These are phyloP conservation scores for Begonia fuchsioides DNA, from an alignment of 306 rosid genomes.

Conservation along the genomic window DNA sequence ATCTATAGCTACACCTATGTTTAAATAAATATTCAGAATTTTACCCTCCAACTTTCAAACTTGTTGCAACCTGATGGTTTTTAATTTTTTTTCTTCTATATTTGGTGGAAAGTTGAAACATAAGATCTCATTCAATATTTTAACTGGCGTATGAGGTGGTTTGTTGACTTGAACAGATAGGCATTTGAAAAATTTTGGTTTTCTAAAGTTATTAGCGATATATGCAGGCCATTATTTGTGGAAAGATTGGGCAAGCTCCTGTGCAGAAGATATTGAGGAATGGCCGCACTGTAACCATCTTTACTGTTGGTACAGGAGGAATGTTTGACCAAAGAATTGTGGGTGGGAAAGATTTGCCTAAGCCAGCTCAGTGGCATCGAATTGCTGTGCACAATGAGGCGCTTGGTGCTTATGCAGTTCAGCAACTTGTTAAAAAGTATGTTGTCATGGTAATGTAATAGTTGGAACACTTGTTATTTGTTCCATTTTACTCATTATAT, in stretches of 20 bases:
- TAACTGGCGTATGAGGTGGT: no score
- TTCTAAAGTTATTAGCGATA: neutral
- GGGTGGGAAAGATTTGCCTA: constrained; percentile 53
- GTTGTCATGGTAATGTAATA: neutral
- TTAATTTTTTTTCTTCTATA: neutral
- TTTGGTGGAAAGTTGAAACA: neutral
- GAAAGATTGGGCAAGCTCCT: constrained; percentile 88
- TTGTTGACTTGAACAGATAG: no score
- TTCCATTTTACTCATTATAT: constrained; percentile 23
- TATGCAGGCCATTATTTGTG: constrained; percentile 81
- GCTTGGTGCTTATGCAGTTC: constrained; percentile 80
- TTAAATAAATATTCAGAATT: neutral
- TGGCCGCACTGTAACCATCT: constrained; percentile 63
- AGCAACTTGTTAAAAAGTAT: constrained; percentile 71
- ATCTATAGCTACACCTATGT: neutral
- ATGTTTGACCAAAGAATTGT: constrained; percentile 73
- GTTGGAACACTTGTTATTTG: constrained; percentile 6
- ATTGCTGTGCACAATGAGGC: constrained; percentile 74
- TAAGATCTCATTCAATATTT: no score
- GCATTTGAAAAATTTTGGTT: no score
- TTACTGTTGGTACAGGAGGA: constrained; percentile 97
- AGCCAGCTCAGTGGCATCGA: constrained; percentile 91
- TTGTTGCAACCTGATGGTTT: neutral
- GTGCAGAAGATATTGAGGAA: constrained; percentile 90
- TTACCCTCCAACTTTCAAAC: neutral